These are phyloP conservation scores for Dioscorea dumetorum DNA, from an alignment of 106 monocot genomes.

Conservation along the genomic window DNA sequence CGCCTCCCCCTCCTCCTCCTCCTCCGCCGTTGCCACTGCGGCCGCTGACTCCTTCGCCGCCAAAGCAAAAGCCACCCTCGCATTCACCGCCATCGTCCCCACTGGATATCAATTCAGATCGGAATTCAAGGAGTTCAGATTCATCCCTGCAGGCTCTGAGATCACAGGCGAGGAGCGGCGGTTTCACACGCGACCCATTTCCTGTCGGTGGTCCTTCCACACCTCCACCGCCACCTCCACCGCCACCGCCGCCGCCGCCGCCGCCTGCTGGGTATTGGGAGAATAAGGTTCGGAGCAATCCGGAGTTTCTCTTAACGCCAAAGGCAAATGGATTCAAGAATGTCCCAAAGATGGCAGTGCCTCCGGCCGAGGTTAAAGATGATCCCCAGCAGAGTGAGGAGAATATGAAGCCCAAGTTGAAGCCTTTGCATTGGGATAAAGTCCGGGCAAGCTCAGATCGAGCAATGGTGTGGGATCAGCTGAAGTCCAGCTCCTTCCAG, in stretches of 20 bases:
- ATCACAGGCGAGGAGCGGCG: conserved; percentile 9
- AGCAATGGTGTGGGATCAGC: conserved; percentile 92
- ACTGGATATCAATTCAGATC: conserved; percentile 8
- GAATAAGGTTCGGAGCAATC: conserved; percentile 12
- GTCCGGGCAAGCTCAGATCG: conserved; percentile 85
- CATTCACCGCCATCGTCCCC: conserved; percentile 40
- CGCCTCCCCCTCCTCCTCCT: conserved; percentile 13
- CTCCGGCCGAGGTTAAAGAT: not conserved
- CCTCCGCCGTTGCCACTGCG: conserved; percentile 8
- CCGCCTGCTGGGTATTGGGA: conserved; percentile 43
- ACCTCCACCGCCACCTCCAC: conserved; percentile 22
- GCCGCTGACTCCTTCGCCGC: conserved; percentile 34
- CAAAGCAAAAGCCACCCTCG: conserved; percentile 30
- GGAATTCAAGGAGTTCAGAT: not conserved
- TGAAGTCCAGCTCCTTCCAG: conserved; percentile 95
- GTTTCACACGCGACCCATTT: not conserved
- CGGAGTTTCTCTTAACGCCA: conserved; percentile 6
- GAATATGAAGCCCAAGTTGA: conserved; percentile 54
- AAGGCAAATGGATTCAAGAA: conserved; percentile 8
- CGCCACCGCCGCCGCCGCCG: conserved; percentile 23
- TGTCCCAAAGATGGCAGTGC: not conserved
- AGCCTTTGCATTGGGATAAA: conserved; percentile 97
- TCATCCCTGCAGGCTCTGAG: not conserved
- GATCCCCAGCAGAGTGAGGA: conserved; percentile 23
- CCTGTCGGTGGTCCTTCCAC: conserved; percentile 6